Percentiles rank a stretch among this genome's conserved stretches.
These are phyloP conservation scores for Pyrenula massariospora DNA, from an alignment of 495 filamentous ascomycete genomes.

Conservation along the genomic window DNA sequence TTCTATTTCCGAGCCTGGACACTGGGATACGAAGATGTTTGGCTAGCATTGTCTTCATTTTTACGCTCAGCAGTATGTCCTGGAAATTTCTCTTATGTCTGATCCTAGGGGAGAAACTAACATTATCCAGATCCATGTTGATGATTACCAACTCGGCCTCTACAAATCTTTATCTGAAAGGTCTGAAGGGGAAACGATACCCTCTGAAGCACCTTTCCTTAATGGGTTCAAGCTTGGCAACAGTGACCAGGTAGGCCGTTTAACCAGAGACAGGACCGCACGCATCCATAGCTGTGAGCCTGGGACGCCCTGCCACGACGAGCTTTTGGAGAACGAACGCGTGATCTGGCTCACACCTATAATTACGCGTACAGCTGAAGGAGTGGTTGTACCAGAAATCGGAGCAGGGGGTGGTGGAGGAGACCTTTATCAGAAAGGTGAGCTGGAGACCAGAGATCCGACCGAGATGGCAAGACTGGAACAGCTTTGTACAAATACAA, in stretches of 20 bases:
- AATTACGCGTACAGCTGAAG: conserved; percentile 43
- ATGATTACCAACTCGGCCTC: conserved; percentile 63
- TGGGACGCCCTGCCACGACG: conserved; percentile 47
- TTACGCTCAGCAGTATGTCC: conserved; percentile 48
- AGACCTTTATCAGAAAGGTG: conserved; percentile 54
- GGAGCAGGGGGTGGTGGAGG: conserved; percentile 73
- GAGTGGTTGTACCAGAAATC: conserved; percentile 53
- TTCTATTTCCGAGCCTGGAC: conserved; percentile 91
- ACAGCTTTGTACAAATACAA: conserved; percentile 18
- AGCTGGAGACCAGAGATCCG: conserved; percentile 41
- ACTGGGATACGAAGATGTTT: conserved; percentile 87
- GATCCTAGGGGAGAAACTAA: conserved; percentile 3
- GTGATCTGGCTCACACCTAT: conserved; percentile 73
- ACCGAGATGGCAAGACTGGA: background rate
- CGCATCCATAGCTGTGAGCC: conserved; percentile 84
- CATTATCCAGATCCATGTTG: conserved; percentile 58
- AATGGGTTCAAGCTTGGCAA: conserved; percentile 74
- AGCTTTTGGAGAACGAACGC: conserved; percentile 33
- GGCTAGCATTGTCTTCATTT: conserved; percentile 65
- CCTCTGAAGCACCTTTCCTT: conserved; percentile 51
- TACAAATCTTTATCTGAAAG: conserved; percentile 52
- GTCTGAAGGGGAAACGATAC: conserved; percentile 14
- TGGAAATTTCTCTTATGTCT: background rate
- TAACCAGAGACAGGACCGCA: conserved; percentile 51
- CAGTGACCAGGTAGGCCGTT: conserved; percentile 48